Base-by-base conservation (phyloP, 345 rosid genomes). In the Populus tremula region DNA sequence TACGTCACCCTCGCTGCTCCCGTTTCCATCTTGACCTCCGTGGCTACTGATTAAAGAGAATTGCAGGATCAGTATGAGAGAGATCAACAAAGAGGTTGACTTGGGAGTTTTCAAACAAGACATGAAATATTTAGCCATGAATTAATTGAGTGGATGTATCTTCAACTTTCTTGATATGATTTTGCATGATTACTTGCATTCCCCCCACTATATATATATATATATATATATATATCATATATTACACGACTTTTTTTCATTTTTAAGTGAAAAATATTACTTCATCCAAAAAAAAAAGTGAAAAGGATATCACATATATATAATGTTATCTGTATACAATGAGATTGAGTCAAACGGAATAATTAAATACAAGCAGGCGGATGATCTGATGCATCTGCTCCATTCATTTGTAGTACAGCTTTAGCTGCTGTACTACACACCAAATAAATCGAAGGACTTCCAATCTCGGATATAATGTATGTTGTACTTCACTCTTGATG, bases 41-140 rank as follows among this genome's bases (percentile, higher is more conserved):
- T 91, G 91, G 70, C 78, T 82, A 12, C 66, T 77, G 53, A 83
- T 82, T 25, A 82, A 20, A 66, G 86, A 84, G 75, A 85, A 56
- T 20, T 83, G 87, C 1, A 91, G 84, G 79, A 74, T 5, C 77
- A 75, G 8, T 5, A 89, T 62, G 20, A 85, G 66, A 49, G 83
- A 64, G 17, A 89, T 47, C 45, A 77, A 72, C 63, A 90, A 65
- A 45, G 79, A 77, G 62, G 86, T 88, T 83, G 93, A 89, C 89
- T 82, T 87, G 1, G 39, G 71, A 7, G 27, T 67, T 67, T 18
- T 67, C 16, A 38, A 2, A 41, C 27, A 38, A 67, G 70, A 6
- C 31, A 67, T 62, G 35, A 3, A 33, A 63, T 33, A 33, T 33
- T 31, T 9, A 25, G 25, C 59, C 23, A 53, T 53, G 59, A 53